Percentiles rank a stretch among this genome's conserved stretches.
These are phyloP conservation scores for Linanthus parryae DNA, from an alignment of 148 eudicot genomes.

Conservation along the genomic window DNA sequence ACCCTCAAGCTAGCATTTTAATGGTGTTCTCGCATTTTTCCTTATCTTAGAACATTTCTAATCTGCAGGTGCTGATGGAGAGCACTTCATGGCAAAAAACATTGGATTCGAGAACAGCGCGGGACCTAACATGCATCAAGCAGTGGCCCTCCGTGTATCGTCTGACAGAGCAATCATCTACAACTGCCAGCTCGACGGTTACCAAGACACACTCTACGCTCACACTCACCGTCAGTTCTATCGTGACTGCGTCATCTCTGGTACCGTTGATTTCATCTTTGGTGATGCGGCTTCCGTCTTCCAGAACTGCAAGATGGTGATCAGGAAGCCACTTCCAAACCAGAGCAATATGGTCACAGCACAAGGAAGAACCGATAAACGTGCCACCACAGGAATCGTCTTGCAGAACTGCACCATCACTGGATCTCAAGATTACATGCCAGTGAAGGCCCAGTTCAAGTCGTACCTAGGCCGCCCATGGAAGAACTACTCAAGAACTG, in stretches of 20 bases:
- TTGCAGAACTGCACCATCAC: slow-evolving; percentile 1
- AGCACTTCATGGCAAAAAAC: slow-evolving; percentile 3
- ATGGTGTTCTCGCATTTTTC: too few species aligned
- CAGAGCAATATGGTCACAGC: background rate
- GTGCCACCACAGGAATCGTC: slow-evolving; percentile 4
- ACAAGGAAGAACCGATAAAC: background rate
- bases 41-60: too few species aligned
- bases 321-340: background rate
- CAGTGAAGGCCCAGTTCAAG: background rate
- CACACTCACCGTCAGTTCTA: slow-evolving; percentile 2
- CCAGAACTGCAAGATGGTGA: background rate
- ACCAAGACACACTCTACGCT: background rate
- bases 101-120: slow-evolving; percentile 4
- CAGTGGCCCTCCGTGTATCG: slow-evolving; percentile 1
- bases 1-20: background rate
- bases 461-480: slow-evolving; percentile 1
- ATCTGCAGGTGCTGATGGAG: background rate
- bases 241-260: slow-evolving; percentile 1
- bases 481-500: background rate
- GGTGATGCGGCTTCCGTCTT: background rate
- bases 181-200: background rate
- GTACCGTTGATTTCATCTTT: slow-evolving; percentile 2
- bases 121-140: background rate
- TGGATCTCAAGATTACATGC: background rate
- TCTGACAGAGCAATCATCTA: background rate